Conservation (phyloP, 306 rosid genomes). For the Gastrolobium bilobum region DNA sequence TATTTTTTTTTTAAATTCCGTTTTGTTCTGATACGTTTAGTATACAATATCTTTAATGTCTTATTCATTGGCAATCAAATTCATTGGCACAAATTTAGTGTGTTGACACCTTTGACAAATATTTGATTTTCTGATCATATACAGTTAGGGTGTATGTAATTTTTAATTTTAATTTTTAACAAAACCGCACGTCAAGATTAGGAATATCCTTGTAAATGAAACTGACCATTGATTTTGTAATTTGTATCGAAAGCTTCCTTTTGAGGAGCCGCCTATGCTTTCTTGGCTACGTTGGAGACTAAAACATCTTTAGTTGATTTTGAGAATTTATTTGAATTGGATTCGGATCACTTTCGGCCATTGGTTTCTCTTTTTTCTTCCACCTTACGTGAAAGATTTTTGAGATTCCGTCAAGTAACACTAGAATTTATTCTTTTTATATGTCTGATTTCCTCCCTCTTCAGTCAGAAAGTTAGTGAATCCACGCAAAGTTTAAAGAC, state of each 20-base stretch:
- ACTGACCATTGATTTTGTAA: too few relatives aligned
- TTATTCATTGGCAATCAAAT: too few relatives aligned
- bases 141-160: too few relatives aligned
- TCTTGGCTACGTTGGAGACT: not conserved
- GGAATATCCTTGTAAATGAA: not conserved
- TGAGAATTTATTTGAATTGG: not conserved
- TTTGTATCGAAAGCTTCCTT: too few relatives aligned
- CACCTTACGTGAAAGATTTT: not conserved
- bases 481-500: not conserved
- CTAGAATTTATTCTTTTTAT: not conserved
- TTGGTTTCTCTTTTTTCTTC: not conserved
- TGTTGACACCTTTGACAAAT: not conserved
- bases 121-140: not conserved
- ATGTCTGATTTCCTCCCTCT: not conserved
- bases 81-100: not conserved
- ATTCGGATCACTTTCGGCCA: constrained; percentile 15
- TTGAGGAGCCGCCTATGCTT: too few relatives aligned
- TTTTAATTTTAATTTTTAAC: too few relatives aligned
- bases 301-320: not conserved
- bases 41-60: too few relatives aligned
- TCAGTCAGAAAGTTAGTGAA: not conserved
- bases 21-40: too few relatives aligned
- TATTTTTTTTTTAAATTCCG: too few relatives aligned
- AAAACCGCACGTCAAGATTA: not conserved
- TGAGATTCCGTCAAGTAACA: not conserved